Evolutionary conservation across 371 early-diverging fungal genomes (phyloP), one percentile per base, ranked within the genome.

Genomic region (Rhizomucor pusillus): DNA sequence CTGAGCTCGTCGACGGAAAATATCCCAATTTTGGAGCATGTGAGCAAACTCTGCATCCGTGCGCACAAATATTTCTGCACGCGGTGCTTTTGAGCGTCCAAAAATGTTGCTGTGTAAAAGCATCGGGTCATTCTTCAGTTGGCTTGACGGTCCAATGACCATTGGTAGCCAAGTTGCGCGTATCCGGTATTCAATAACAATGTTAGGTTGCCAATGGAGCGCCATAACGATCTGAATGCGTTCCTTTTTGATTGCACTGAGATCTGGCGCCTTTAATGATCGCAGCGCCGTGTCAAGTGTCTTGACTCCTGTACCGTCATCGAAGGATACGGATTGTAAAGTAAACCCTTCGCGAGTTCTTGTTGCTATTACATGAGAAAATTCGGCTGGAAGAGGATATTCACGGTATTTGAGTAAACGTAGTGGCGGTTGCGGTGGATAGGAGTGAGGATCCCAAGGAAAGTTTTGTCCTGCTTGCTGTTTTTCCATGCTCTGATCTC

Each of bases 291-390:
- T 45, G 10, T 67, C 67, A 2, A 59, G 36, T 13, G 50, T 57
- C 2, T 29, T 51, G 6, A 56, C 47, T 0, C 64, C 66, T n/a
- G 47, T 65, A 3, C 65, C 54, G 35, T 71, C 65, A 16, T 74
- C 71, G 41, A 81, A 66, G 2, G 77, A 74, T 14, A 91, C 79
- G 3, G 78, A 81, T 24, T 88, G 83, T 16, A 92, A 65, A 14
- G 71, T 64, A 64, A 95, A 97, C 1, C 98, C 98, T 66, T 97
- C 93, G 24, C 88, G 67, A 18, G 94, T 77, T 23, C 98, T 79
- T 1, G 90, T 79, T 18, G 82, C 80, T 18, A 96, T 75, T n/a
- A 97, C 65, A 57, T 82, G 80, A 14, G 86, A 82, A 23, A 95
- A 79, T 46, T 81, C 83, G 14, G 81, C 71, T 1, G 81, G 75